Conservation (phyloP, 306 rosid genomes). For the Benincasa hispida region DNA sequence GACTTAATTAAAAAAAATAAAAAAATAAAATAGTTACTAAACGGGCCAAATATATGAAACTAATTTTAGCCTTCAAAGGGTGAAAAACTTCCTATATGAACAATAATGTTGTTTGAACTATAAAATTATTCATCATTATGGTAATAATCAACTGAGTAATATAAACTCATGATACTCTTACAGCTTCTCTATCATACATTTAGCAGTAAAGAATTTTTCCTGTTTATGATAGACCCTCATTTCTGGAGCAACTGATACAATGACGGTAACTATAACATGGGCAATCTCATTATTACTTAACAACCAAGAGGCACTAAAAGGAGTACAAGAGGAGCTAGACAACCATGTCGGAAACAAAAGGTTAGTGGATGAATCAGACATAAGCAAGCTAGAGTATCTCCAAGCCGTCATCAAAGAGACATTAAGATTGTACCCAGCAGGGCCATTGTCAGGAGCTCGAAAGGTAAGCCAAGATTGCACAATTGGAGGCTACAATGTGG, state of each 20-base stretch:
- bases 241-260: conserved; percentile 37
- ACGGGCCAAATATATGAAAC: too few species aligned
- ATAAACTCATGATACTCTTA: too few species aligned
- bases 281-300: conserved; percentile 22
- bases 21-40: too few species aligned
- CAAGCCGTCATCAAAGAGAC: conserved; percentile 8
- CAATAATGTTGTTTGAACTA: too few species aligned
- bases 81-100: too few species aligned
- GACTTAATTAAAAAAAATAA: too few species aligned
- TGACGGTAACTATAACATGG: conserved; percentile 31
- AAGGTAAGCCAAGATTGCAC: conserved; percentile 30
- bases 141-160: too few species aligned
- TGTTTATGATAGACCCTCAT: background rate
- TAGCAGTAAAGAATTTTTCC: too few species aligned
- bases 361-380: conserved; percentile 31
- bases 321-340: conserved; percentile 36
- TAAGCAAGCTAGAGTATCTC: conserved; percentile 30
- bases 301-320: conserved; percentile 15
- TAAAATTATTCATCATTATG: too few species aligned
- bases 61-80: too few species aligned
- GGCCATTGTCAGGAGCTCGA: conserved; percentile 22
- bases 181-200: too few species aligned
- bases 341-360: conserved; percentile 38
- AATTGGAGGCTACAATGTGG: conserved; percentile 25
- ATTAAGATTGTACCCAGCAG: conserved; percentile 36